Evolutionary conservation across 1,284 basidiomycete genomes (phyloP).

Genomic region (Microbotryum lychnidis-dioicae): DNA sequence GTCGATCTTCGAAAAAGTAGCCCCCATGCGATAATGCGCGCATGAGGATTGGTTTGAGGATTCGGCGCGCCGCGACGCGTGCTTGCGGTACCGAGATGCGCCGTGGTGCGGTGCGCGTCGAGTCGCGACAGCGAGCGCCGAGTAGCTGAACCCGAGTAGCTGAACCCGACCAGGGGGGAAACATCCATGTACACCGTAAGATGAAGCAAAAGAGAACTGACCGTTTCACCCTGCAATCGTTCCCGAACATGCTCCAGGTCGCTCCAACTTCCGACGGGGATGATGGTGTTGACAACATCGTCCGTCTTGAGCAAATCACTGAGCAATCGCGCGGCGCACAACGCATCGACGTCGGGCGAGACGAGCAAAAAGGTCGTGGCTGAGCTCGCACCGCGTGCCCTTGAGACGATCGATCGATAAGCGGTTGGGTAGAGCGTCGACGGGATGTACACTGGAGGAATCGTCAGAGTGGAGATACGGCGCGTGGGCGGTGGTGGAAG

Average conservation of each 20-base stretch:
- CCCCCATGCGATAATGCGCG: too few relatives aligned
- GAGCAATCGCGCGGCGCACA: conserved; percentile 82
- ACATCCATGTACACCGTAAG: too few relatives aligned
- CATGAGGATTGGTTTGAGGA: too few relatives aligned
- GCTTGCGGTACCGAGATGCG: too few relatives aligned
- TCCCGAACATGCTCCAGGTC: conserved; percentile 60
- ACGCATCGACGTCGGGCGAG: conserved; percentile 78
- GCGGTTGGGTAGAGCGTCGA: conserved; percentile 10
- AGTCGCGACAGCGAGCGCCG: too few relatives aligned
- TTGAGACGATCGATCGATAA: conserved; percentile 24
- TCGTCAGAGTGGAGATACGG: background rate
- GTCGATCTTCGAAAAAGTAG: background rate
- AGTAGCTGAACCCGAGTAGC: too few relatives aligned
- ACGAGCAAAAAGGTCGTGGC: conserved; percentile 56
- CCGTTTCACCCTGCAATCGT: conserved; percentile 64
- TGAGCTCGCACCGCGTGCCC: conserved; percentile 15
- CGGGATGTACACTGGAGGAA: conserved; percentile 16
- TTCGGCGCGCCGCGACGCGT: too few relatives aligned
- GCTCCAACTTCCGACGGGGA: conserved; percentile 81
- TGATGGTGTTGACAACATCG: conserved; percentile 80
- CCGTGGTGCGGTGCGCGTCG: too few relatives aligned
- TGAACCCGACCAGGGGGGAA: too few relatives aligned
- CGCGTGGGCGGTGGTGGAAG: background rate
- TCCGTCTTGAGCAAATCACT: conserved; percentile 85
- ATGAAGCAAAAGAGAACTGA: conserved; percentile 41